Evolutionary conservation across 306 rosid genomes (phyloP), one percentile per base, ranked within the genome.

Genomic region (Nissolia schottii): DNA sequence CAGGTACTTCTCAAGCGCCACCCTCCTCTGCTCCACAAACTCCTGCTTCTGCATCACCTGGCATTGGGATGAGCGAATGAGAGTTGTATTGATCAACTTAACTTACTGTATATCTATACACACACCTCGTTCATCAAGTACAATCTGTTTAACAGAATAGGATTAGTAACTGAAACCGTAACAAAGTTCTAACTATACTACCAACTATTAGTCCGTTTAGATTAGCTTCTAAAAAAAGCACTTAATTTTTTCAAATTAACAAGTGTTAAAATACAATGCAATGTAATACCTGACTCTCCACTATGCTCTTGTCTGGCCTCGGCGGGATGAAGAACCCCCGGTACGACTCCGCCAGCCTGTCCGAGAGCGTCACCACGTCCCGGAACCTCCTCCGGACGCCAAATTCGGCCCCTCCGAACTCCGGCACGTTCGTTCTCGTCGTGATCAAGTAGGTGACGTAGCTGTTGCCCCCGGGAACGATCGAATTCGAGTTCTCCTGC

Each of bases 41-140:
- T 94, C 99, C 73, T 94, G 97, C 74, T 91, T 94, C 77, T 94
- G 99, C 99, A 94, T 94, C 70, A 94, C 96, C 83, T 94, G 96
- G 67, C 94, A 45, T 45, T n/a, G 5, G 15, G 15, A 14, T 7
- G 15, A 41, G 16, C 6, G 16, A 45, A 45, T 45, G 19, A 45
- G 51, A 45, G 0, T 45, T 45, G 18, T 6, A 37, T 37, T 37
- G 14, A 10, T 37, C 43, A 37, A 37, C 13, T 12, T 7, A 37
- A 37, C 43, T 37, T 37, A 37, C 10, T n/a, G n/a, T n/a, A n/a
- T n/a, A n/a, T n/a, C n/a, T n/a, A n/a, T n/a, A n/a, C n/a, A n/a
- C n/a, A n/a, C n/a, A n/a, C n/a, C n/a, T n/a, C n/a, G n/a, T n/a
- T n/a, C n/a, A n/a, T n/a, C n/a, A n/a, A n/a, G 43, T 45, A 45